Evolutionary conservation across 1,139 yeast species (phyloP).

Genomic region (Diutina neorugosa): DNA sequence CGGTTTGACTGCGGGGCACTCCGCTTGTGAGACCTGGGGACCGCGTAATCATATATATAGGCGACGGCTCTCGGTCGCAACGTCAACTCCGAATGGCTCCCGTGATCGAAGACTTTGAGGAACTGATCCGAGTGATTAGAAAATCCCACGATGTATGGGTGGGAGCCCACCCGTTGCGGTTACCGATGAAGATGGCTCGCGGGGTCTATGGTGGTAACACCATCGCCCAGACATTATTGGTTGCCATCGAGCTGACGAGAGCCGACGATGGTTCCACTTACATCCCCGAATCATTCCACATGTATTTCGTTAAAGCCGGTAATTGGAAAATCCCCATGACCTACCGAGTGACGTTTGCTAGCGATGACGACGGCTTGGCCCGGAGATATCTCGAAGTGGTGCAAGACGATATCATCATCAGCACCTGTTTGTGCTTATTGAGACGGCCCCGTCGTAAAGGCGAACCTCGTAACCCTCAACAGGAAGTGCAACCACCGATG

Average conservation of each 20-base stretch:
- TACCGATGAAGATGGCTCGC: slow-evolving; percentile 40
- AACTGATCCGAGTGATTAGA: slow-evolving; percentile 23
- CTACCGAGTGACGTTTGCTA: slow-evolving; percentile 45
- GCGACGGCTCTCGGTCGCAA: neutral
- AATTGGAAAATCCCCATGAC: slow-evolving; percentile 33
- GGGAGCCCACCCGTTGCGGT: slow-evolving; percentile 26
- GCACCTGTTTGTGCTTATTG: slow-evolving; percentile 21
- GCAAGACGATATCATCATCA: slow-evolving; percentile 19
- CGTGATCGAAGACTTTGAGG: slow-evolving; percentile 19
- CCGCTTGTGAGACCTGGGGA: neutral
- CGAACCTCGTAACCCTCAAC: slow-evolving; percentile 4
- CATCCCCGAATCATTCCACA: slow-evolving; percentile 27
- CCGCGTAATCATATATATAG: neutral
- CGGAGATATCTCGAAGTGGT: slow-evolving; percentile 17
- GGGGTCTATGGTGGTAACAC: slow-evolving; percentile 77
- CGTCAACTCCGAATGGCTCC: neutral
- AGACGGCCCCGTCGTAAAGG: slow-evolving; percentile 11
- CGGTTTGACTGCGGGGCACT: neutral
- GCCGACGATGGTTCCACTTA: slow-evolving; percentile 9
- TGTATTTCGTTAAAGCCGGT: slow-evolving; percentile 37
- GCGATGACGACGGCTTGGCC: slow-evolving; percentile 20
- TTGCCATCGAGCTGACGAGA: slow-evolving; percentile 39
- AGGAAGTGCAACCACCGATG: slow-evolving; percentile 11
- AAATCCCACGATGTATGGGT: slow-evolving; percentile 18
- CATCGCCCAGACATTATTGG: slow-evolving; percentile 60